Conservation (phyloP, 768 basidiomycete genomes). For the Boletus rufocinnamomeus region DNA sequence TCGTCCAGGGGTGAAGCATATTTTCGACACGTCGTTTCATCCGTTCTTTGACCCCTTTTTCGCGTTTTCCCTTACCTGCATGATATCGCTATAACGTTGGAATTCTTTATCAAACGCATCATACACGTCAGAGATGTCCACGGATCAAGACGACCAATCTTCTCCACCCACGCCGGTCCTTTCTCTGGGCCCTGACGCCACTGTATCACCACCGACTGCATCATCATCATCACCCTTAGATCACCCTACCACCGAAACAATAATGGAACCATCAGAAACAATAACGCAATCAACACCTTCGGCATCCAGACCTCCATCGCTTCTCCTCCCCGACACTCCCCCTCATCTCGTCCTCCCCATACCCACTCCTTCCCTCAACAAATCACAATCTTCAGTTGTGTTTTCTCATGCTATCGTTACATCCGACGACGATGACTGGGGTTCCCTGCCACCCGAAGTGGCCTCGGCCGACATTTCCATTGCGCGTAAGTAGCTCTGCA, state of each 20-base stretch:
- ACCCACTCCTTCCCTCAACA: constrained; percentile 39
- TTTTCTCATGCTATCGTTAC: constrained; percentile 45
- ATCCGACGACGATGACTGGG: constrained; percentile 39
- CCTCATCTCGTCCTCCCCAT: constrained; percentile 46
- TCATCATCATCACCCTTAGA: constrained; percentile 25
- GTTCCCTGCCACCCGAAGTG: constrained; percentile 50
- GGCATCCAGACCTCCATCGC: constrained; percentile 24
- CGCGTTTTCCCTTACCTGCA: constrained; percentile 12
- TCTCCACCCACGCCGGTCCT: constrained; percentile 18
- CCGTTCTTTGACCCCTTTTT: neutral
- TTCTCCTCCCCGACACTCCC: constrained; percentile 17
- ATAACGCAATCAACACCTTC: constrained; percentile 13
- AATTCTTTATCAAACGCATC: constrained; percentile 12
- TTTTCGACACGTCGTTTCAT: constrained; percentile 13
- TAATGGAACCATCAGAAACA: constrained; percentile 23
- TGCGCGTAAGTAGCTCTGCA: constrained; percentile 48
- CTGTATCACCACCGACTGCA: constrained; percentile 28
- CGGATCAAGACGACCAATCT: constrained; percentile 24
- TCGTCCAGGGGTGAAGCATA: constrained; percentile 5
- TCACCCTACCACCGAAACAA: constrained; percentile 23
- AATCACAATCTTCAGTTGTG: constrained; percentile 45
- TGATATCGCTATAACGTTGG: constrained; percentile 22
- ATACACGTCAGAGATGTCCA: constrained; percentile 28
- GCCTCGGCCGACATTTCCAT: constrained; percentile 58
- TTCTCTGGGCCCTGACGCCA: constrained; percentile 19